Evolutionary conservation across 192 early-diverging fungal species (phyloP), one percentile per base, ranked within the genome.

Genomic region (Podila epigama): DNA sequence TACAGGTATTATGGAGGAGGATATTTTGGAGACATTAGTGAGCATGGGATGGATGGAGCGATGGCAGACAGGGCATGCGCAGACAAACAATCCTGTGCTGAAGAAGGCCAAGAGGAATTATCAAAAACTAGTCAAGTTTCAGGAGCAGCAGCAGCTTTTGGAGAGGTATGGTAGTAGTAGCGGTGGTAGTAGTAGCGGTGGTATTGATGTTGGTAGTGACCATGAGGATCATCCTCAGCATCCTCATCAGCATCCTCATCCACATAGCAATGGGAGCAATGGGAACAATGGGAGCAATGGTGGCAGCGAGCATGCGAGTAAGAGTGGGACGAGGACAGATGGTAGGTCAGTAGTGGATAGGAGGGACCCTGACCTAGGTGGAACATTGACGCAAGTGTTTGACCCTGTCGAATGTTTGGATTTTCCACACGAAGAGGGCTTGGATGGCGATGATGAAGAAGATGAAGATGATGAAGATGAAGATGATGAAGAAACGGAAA

Each of bases 1-100:
- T 51, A 95, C 92, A 9, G 85, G 91, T 1, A 92, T 95, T 55
- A 79, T 80, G 50, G 82, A 84, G 29, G 89, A 92, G n/a, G 92
- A 95, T 59, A 72, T 95, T 44, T 41, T 95, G 33, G 83, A 84
- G 59, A 88, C 90, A 10, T 75, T 94, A 54, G 81, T 86, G 8
- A 70, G 77, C 18, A 78, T 90, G 79, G 89, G 83, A 1, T 69
- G 92, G 71, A 75, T 90, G 66, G 64, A 75, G 55, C 80, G 79
- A 22, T 93, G 90, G 90, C 70, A 77, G n/a, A 16, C 62, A 4
- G 34, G 25, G 18, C 33, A 56, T 12, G 54, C 50, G 2, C 70
- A 62, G 42, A 16, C 20, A 0, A 31, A 5, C 3, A 12, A 40
- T 7, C 28, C 37, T 4, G 25, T 28, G 8, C 56, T 68, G 10